Conservation (phyloP, 179 eudicot species). For the Beta lomatogona region DNA sequence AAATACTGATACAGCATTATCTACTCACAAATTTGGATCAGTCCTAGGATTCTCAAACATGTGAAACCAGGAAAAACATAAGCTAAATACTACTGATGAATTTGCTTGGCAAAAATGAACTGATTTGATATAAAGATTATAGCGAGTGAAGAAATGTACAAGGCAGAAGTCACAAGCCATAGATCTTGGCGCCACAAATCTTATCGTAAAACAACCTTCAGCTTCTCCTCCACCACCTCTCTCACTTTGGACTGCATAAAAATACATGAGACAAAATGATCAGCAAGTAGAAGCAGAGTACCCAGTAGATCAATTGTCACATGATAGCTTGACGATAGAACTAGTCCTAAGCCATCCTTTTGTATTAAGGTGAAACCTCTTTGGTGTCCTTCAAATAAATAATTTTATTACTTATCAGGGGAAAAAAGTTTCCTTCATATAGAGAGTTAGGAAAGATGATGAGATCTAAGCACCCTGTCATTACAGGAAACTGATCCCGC, state of each 20-base stretch:
- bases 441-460: neutral
- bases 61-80: neutral
- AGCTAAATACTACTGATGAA: conserved; percentile 7
- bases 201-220: conserved; percentile 78
- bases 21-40: neutral
- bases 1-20: neutral
- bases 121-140: conserved; percentile 2
- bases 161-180: conserved; percentile 2
- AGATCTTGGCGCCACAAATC: conserved; percentile 9
- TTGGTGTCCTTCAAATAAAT: neutral
- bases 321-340: neutral
- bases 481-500: conserved; percentile 8
- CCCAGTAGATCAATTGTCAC: neutral
- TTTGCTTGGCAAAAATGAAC: conserved; percentile 13
- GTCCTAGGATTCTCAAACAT: neutral
- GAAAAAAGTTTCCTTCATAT: neutral
- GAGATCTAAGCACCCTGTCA: neutral
- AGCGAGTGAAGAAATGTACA: conserved; percentile 29
- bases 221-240: conserved; percentile 68
- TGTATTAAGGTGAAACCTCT: neutral
- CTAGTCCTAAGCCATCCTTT: neutral
- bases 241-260: conserved; percentile 77
- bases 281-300: neutral
- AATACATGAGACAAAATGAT: neutral
- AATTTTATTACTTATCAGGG: neutral